Evolutionary conservation across 2,329 filamentous ascomycete species (phyloP).

Genomic region (Aspergillus intermedius): DNA sequence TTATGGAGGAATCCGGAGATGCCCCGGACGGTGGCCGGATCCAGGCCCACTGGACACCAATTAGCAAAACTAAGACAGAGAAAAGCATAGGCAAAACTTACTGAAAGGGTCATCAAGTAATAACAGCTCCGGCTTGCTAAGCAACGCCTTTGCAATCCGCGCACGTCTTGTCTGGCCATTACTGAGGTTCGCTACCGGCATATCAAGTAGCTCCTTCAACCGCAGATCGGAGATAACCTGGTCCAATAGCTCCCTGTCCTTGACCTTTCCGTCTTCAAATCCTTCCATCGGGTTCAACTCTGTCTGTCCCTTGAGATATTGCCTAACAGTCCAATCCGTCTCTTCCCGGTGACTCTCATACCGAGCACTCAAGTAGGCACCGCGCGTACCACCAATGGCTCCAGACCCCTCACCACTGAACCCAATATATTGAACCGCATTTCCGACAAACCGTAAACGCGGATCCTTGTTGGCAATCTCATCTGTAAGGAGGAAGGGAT

Average conservation of each 20-base stretch:
- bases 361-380: conserved; percentile 77
- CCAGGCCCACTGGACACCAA: conserved; percentile 64
- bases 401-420: conserved; percentile 67
- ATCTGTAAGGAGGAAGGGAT: conserved; percentile 66
- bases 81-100: conserved; percentile 24
- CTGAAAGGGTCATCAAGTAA: conserved; percentile 89
- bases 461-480: conserved; percentile 48
- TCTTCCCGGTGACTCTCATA: conserved; percentile 84
- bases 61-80: conserved; percentile 6
- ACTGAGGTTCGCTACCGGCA: conserved; percentile 83
- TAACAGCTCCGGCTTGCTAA: conserved; percentile 71
- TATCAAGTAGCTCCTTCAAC: conserved; percentile 61
- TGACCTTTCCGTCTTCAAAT: conserved; percentile 43
- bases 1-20: conserved; percentile 65
- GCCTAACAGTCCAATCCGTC: conserved; percentile 75
- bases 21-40: conserved; percentile 69
- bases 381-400: conserved; percentile 45
- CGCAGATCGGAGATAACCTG: conserved; percentile 64
- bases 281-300: conserved; percentile 67
- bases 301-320: conserved; percentile 77
- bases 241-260: conserved; percentile 49
- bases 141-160: conserved; percentile 77
- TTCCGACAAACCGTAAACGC: conserved; percentile 51
- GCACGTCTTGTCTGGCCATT: conserved; percentile 88
- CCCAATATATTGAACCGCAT: conserved; percentile 81